Evolutionary conservation across 1,284 basidiomycete species (phyloP), one percentile per base, ranked within the genome.

Genomic region (Sporisorium exsertum): DNA sequence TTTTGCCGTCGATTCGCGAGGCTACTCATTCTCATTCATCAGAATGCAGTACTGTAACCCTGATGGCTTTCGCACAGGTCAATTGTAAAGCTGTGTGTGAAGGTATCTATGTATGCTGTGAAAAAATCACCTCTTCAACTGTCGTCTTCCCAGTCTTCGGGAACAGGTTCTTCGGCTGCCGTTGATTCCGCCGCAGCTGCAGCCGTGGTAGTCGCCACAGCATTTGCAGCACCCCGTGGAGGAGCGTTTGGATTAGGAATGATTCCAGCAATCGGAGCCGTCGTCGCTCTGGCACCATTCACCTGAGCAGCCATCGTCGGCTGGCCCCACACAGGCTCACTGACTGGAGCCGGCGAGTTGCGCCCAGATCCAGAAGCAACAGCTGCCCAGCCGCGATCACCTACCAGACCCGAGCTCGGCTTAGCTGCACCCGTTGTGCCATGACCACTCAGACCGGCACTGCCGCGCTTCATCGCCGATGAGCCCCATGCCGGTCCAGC

Each of bases 131-230:
- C 5, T 32, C 32, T 53, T 43, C 40, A 66, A 10, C 53, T 57
- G 12, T 67, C 72, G 37, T 75, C 72, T 26, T 75, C 72, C 72
- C 72, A 75, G 55, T 64, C 70, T 51, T 75, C 72, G 0, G 72
- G 72, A 5, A 75, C 64, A 22, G 56, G 66, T 13, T 42, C 62
- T 26, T 62, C 51, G 10, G 35, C 45, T 20, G 6, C 53, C 3
- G 52, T 13, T 7, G 35, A 3, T 22, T 22, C 22, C 18, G 56
- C 5, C 40, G 26, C 53, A 26, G 49, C 35, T n/a, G 46, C 46
- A 0, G 46, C 57, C 1, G 29, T 16, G 2, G 46, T 22, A 16
- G 55, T 15, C 13, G 43, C 32, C 4, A 47, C n/a, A 5, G 26
- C 43, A 16, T 56, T 20, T 13, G 53, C 12, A 40, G 53, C 68